These are phyloP conservation scores for Suillus americanus DNA, from an alignment of 768 basidiomycete genomes.

Conservation along the genomic window DNA sequence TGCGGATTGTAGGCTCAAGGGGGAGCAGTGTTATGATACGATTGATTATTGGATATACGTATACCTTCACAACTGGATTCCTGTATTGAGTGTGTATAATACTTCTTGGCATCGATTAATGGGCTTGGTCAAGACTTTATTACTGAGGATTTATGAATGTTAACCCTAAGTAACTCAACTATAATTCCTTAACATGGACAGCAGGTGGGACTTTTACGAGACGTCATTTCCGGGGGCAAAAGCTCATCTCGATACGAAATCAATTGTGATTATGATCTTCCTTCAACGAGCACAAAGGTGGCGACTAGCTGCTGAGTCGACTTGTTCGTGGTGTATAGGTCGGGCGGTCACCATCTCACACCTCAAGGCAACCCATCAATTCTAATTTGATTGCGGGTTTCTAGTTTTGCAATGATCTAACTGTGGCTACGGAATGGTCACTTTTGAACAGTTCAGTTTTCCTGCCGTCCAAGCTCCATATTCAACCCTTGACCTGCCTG, in stretches of 20 bases:
- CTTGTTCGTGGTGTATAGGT: no score
- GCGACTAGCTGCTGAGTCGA: no score
- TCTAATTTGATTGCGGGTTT: not conserved
- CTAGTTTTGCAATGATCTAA: not conserved
- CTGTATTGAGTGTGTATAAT: not conserved
- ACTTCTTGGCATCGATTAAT: not conserved
- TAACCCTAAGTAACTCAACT: not conserved
- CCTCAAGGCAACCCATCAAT: not conserved
- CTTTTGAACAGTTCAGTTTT: not conserved
- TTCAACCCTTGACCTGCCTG: not conserved
- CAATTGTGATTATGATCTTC: not conserved
- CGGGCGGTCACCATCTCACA: not conserved
- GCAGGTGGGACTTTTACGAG: not conserved
- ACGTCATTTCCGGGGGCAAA: not conserved
- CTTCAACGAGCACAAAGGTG: not conserved
- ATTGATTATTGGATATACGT: not conserved
- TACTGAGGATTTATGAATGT: not conserved
- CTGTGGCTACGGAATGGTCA: not conserved
- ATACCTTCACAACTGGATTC: not conserved
- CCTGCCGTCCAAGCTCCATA: not conserved
- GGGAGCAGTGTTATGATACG: not conserved
- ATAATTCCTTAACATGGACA: not conserved
- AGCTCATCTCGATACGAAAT: not conserved
- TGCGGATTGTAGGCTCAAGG: not conserved
- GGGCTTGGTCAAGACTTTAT: not conserved